These are phyloP conservation scores for Trametes villosa DNA, from an alignment of 768 basidiomycete species.

Conservation along the genomic window DNA sequence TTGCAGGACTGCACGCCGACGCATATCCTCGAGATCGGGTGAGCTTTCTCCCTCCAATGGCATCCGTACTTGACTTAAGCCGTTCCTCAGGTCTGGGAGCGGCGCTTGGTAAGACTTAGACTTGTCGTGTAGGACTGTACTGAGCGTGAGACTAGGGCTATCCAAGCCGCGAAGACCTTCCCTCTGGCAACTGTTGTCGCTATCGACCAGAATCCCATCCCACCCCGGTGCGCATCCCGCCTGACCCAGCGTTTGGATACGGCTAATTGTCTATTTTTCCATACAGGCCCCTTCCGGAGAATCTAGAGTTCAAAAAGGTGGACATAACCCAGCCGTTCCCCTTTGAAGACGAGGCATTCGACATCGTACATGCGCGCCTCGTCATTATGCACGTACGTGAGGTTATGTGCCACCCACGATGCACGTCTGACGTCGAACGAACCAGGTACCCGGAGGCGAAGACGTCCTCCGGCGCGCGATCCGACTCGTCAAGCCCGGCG, in stretches of 20 bases:
- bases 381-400: constrained; percentile 30
- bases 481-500: constrained; percentile 19
- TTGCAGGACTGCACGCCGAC: not conserved
- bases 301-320: constrained; percentile 24
- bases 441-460: constrained; percentile 24
- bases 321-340: constrained; percentile 30
- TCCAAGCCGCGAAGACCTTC: not conserved
- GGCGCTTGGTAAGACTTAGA: not conserved
- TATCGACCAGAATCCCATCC: not conserved
- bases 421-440: not conserved
- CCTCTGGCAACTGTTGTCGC: not conserved
- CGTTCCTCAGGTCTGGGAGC: not conserved
- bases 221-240: not conserved
- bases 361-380: constrained; percentile 32
- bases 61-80: not conserved
- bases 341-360: constrained; percentile 28
- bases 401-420: not conserved
- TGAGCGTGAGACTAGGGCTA: not conserved
- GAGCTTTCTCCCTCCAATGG: not conserved
- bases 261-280: too few species aligned
- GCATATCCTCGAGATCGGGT: not conserved
- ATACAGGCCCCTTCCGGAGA: constrained; percentile 24
- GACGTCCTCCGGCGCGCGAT: constrained; percentile 26
- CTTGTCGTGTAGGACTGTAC: not conserved
- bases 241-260: not conserved